These are phyloP conservation scores for Saitozyma sp. DNA, from an alignment of 768 basidiomycete species.

Conservation along the genomic window DNA sequence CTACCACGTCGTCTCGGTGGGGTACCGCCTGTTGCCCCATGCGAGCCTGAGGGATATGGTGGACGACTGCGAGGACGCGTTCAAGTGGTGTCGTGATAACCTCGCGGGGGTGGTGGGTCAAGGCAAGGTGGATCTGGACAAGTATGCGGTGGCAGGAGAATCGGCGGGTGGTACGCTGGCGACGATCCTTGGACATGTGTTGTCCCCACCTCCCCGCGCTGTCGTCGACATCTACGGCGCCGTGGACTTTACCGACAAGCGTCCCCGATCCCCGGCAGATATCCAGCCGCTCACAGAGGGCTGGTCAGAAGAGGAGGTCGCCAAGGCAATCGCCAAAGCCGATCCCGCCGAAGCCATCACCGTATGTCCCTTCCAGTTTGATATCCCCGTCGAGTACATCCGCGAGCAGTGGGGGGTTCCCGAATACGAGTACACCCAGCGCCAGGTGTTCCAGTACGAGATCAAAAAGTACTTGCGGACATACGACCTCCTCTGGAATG, in stretches of 20 bases:
- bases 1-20: constrained; percentile 16
- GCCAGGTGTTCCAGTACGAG: constrained; percentile 18
- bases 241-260: constrained; percentile 2
- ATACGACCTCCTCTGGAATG: constrained; percentile 4
- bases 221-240: constrained; percentile 14
- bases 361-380: constrained; percentile 14
- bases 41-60: constrained; percentile 11
- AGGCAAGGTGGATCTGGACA: constrained; percentile 4
- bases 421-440: constrained; percentile 2
- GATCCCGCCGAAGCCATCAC: constrained; percentile 16
- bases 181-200: constrained; percentile 3
- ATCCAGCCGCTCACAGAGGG: constrained; percentile 7
- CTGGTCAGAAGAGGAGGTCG: constrained; percentile 8
- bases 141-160: constrained; percentile 16
- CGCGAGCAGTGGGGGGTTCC: constrained; percentile 11
- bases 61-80: constrained; percentile 17
- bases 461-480: constrained; percentile 15
- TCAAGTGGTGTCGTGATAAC: constrained; percentile 13
- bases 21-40: constrained; percentile 13
- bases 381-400: constrained; percentile 11
- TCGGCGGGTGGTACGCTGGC: constrained; percentile 15
- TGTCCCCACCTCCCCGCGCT: constrained; percentile 6
- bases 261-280: background rate
- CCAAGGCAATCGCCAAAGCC: background rate
- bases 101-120: constrained; percentile 1